Evolutionary conservation across 2,329 filamentous ascomycete species (phyloP).

Genomic region (Salinomyces thailandicus): DNA sequence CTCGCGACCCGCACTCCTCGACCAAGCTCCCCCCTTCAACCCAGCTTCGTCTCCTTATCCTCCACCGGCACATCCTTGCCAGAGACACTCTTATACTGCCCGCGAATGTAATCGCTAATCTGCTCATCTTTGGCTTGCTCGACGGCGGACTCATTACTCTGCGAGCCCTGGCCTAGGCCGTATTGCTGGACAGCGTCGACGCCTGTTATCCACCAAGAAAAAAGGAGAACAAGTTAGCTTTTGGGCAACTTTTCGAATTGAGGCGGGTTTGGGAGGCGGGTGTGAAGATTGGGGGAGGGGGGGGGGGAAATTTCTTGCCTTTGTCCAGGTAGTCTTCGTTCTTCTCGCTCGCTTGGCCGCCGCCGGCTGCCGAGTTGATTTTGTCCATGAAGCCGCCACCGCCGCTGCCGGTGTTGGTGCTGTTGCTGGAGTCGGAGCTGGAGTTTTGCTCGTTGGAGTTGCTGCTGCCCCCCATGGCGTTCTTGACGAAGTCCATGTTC

Average conservation of each 20-base stretch:
- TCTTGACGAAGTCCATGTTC: slow-evolving; percentile 40
- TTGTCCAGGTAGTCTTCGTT: slow-evolving; percentile 69
- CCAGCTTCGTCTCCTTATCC: no score
- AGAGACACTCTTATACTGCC: slow-evolving; percentile 57
- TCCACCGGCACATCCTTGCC: slow-evolving; percentile 59
- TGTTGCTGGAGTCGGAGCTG: slow-evolving; percentile 21
- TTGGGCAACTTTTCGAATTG: no score
- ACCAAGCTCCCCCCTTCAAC: no score
- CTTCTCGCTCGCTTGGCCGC: slow-evolving; percentile 64
- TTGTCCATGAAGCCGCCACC: slow-evolving; percentile 48
- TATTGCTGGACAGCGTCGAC: slow-evolving; percentile 71
- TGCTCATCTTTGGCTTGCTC: slow-evolving; percentile 71
- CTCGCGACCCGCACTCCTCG: no score
- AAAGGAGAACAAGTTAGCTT: slow-evolving; percentile 3
- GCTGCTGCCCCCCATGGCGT: slow-evolving; percentile 32
- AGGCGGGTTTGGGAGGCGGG: no score
- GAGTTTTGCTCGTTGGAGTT: slow-evolving; percentile 19
- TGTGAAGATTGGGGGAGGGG: not conserved
- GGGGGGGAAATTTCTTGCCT: slow-evolving; percentile 45
- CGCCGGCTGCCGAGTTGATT: slow-evolving; percentile 60
- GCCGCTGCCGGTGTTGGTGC: slow-evolving; percentile 15
- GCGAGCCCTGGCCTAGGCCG: slow-evolving; percentile 56
- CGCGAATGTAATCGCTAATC: slow-evolving; percentile 62
- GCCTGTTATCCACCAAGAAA: no score
- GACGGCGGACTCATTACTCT: slow-evolving; percentile 57